Evolutionary conservation across 2,329 filamentous ascomycete species (phyloP).

Genomic region (Penicillium digitatum): DNA sequence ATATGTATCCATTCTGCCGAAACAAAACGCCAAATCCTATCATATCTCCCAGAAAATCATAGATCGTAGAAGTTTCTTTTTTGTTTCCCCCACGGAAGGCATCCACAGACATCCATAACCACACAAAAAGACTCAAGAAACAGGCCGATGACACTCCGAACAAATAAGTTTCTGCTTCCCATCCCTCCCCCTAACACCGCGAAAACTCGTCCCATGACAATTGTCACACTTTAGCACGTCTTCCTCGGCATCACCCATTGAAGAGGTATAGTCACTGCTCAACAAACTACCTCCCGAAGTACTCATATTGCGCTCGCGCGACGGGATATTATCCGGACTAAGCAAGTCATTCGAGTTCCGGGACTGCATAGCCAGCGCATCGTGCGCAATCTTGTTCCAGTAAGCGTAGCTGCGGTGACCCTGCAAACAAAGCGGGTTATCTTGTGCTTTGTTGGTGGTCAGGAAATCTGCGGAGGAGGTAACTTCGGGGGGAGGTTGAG

Average conservation of each 20-base stretch:
- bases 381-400: conserved; percentile 48
- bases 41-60: background rate
- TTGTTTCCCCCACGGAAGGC: no score
- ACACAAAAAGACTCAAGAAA: conserved; percentile 17
- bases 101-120: background rate
- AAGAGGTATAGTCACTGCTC: conserved; percentile 54
- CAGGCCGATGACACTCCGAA: conserved; percentile 47
- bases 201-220: conserved; percentile 62
- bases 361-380: conserved; percentile 33
- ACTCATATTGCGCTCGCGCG: conserved; percentile 40
- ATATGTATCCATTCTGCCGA: background rate
- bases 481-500: background rate
- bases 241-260: conserved; percentile 40
- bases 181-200: conserved; percentile 53
- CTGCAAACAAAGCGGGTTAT: conserved; percentile 48
- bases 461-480: conserved; percentile 23
- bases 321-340: conserved; percentile 19
- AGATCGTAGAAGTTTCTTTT: no score
- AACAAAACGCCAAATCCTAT: conserved; percentile 2
- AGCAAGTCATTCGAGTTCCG: conserved; percentile 20
- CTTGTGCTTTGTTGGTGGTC: conserved; percentile 23
- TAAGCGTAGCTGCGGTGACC: conserved; percentile 52
- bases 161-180: conserved; percentile 59
- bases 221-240: conserved; percentile 55
- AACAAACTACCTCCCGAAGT: conserved; percentile 48